These are phyloP conservation scores for Tulasnella sp. DNA, from an alignment of 768 basidiomycete species.

Conservation along the genomic window DNA sequence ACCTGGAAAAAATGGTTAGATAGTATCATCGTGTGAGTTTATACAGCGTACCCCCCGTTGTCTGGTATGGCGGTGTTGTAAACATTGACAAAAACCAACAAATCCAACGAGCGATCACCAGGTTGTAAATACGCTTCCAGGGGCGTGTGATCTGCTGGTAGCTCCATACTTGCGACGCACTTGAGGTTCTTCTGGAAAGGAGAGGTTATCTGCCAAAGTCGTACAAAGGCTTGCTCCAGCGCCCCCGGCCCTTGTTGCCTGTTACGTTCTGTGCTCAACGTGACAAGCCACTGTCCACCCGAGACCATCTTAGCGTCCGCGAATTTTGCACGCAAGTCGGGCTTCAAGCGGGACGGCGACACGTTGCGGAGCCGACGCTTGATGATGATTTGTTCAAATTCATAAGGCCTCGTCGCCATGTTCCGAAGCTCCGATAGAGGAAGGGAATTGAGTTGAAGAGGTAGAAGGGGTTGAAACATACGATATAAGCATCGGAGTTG, in stretches of 20 bases:
- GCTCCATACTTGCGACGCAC: not conserved
- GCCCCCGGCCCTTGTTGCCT: not conserved
- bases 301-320: not conserved
- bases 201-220: not conserved
- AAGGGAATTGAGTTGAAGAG: too few relatives aligned
- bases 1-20: too few relatives aligned
- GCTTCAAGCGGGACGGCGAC: too few relatives aligned
- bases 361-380: too few relatives aligned
- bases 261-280: not conserved
- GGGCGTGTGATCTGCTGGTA: not conserved
- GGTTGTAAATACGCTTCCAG: not conserved
- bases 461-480: too few relatives aligned
- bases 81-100: not conserved
- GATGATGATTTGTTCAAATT: too few relatives aligned
- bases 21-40: too few relatives aligned
- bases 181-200: not conserved
- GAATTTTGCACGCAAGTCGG: too few relatives aligned
- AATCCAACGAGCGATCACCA: not conserved
- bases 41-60: not conserved
- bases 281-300: not conserved
- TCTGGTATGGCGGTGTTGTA: not conserved
- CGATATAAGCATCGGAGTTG: too few relatives aligned
- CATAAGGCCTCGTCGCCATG: too few relatives aligned
- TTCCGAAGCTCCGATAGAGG: too few relatives aligned
- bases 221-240: not conserved